Base-by-base conservation (phyloP, 2,329 filamentous ascomycete species). In the Blumeriella jaapii region DNA sequence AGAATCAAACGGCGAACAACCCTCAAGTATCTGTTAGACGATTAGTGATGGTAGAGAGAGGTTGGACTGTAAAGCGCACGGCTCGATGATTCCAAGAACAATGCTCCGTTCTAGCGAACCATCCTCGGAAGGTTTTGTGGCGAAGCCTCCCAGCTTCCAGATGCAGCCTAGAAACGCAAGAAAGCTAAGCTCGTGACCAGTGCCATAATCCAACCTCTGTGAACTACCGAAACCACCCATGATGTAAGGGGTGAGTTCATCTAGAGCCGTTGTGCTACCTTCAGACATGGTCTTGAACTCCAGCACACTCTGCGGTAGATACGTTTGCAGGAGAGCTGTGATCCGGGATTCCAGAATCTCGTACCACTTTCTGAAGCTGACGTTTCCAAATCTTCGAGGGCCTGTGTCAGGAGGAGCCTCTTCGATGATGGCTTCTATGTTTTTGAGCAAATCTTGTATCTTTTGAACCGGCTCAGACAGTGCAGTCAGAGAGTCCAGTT, bases 141-240 rank as follows among this genome's bases (percentile, higher is more conserved):
- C 61, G 54, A 98, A 96, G 11, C 71, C 78, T 28, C 80, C 78
- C 2, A 98, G 65, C 58, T 94, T 95, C 87, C 89, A 98, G 4
- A 98, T 64, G 40, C 82, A 78, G 4, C 77, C 87, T 5, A 98
- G 57, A 44, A 98, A 98, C 1, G 91, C 89, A 6, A 96, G 59
- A 52, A 98, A 98, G 59, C 83, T 94, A 33, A 98, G 64, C 55
- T 98, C 91, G 57, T 98, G 91, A 0, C 91, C 91, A 0, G 91
- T 96, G 2, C 91, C 91, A 54, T 95, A 98, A 60, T 98, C 91
- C 16, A 98, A 65, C 35, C 91, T 68, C 52, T 95, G 85, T 0
- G 83, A 60, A 54, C 86, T 96, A 3, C 91, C 91, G 59, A 94
- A 95, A 4, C 73, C 74, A 10, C 86, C 87, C 3, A 93, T 58